Base-by-base conservation (phyloP, 2,329 filamentous ascomycete species). In the Lasiodiplodia sp. region DNA sequence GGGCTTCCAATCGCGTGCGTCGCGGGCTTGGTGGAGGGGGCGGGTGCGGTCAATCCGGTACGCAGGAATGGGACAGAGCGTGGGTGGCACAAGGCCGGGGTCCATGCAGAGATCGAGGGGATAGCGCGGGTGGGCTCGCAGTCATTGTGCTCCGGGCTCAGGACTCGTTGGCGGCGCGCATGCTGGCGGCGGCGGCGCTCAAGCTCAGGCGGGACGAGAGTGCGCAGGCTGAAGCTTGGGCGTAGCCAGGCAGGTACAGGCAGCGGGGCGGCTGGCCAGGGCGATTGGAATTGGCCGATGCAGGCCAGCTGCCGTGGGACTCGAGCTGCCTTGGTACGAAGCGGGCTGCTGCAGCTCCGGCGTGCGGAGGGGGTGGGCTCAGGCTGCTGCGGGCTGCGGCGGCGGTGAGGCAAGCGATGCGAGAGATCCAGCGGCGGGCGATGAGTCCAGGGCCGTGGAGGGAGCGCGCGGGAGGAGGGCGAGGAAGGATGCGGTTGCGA, bases 31-130 rank as follows among this genome's bases (percentile, higher is more conserved):
- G n/a, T 25, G 21, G 55, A 56, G 53, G 31, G 44, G 56, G 55
- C 66, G 66, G 49, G 57, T 68, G 62, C 53, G 49, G 55, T 69
- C 68, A 68, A 69, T 70, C 75, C 76, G 80, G 79, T 71, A 76
- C 74, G 71, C 76, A 79, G 76, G 76, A 77, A 77, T 80, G 78
- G 77, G 74, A 76, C 72, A 77, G 73, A 74, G 73, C 73, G 74
- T 78, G 71, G 65, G 79, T 80, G 73, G 70, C 75, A 79, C 76
- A 73, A 72, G 68, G 73, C 75, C 72, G 73, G 76, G 76, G 73
- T 74, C 74, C 72, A 78, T 77, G 79, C 73, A 77, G 67, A 57
- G 66, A 75, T 78, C 73, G 75, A 55, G 56, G 69, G 74, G 73
- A 74, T 74, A 70, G 75, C 75, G 74, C 74, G 76, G 74, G 51